These are phyloP conservation scores for Stephania yunnanensis DNA, from an alignment of 164 flowering plant genomes.

Conservation along the genomic window DNA sequence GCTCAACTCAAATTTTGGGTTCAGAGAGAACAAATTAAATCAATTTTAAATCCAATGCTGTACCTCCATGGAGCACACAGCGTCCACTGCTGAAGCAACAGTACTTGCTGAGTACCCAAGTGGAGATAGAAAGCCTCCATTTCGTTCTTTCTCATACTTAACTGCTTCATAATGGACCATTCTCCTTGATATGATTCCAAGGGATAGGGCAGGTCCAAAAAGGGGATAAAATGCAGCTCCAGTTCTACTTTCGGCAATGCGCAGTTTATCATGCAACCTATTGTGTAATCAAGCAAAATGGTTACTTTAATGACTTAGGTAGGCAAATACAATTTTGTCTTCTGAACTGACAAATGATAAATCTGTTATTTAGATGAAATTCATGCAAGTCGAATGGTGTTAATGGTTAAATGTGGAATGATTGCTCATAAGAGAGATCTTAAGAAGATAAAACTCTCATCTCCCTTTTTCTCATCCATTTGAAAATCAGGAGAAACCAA, in stretches of 20 bases:
- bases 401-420: neutral
- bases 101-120: slow-evolving; percentile 73
- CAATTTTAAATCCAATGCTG: neutral
- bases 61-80: slow-evolving; percentile 79
- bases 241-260: slow-evolving; percentile 48
- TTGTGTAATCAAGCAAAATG: slow-evolving; percentile 4
- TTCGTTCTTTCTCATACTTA: slow-evolving; percentile 70
- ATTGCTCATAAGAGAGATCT: neutral
- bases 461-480: neutral
- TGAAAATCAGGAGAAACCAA: neutral
- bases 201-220: slow-evolving; percentile 59
- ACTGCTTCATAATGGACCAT: slow-evolving; percentile 69
- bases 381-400: neutral
- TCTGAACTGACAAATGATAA: neutral
- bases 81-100: slow-evolving; percentile 57
- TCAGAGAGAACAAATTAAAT: slow-evolving; percentile 1
- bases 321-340: neutral
- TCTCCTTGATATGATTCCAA: slow-evolving; percentile 79
- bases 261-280: slow-evolving; percentile 68
- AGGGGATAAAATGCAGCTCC: slow-evolving; percentile 75
- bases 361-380: neutral
- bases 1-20: neutral
- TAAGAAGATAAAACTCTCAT: neutral
- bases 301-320: neutral
- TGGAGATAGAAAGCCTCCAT: slow-evolving; percentile 72